Percentiles rank a stretch among this genome's conserved stretches.
phyloP scores from a whole-genome alignment of 176 grass and related monocot species.

The Zizania latifolia region DNA sequence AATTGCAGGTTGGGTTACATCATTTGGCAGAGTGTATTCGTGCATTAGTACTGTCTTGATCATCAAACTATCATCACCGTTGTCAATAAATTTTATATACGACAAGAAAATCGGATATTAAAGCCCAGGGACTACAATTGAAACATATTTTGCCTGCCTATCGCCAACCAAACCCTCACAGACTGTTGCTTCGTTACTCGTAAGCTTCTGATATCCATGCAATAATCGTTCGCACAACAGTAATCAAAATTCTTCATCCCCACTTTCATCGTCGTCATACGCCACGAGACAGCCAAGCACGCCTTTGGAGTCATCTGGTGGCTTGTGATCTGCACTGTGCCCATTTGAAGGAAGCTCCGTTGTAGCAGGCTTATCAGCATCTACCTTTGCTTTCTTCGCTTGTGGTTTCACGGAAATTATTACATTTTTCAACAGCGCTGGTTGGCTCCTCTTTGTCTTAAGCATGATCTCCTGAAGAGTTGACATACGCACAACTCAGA shows the following conservation, averaged over 20 bases:
- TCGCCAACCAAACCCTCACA: not conserved
- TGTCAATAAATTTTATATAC: not conserved
- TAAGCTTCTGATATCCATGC: not conserved
- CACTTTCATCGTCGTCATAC: slow-evolving; percentile 63
- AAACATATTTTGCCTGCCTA: not conserved
- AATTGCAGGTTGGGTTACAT: not conserved
- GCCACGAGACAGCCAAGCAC: slow-evolving; percentile 46
- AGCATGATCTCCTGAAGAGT: slow-evolving; percentile 36
- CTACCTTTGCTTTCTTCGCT: slow-evolving; percentile 73
- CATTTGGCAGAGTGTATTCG: not conserved
- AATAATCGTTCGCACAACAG: not conserved
- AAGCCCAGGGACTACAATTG: not conserved
- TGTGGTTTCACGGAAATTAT: slow-evolving; percentile 86
- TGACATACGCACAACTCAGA: not conserved
- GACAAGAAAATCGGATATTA: not conserved
- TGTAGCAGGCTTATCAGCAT: not conserved
- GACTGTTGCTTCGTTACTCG: not conserved
- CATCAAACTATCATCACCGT: not conserved
- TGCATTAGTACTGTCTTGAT: not conserved
- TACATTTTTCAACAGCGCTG: slow-evolving; percentile 48
- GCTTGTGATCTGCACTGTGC: slow-evolving; percentile 13
- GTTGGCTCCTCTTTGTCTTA: slow-evolving; percentile 58
- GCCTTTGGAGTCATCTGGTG: slow-evolving; percentile 11
- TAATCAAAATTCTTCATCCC: slow-evolving; percentile 26
- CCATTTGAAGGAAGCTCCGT: slow-evolving; percentile 25